phyloP scores from a whole-genome alignment of 2,329 filamentous ascomycete genomes.

The Trichoderma sp. region DNA sequence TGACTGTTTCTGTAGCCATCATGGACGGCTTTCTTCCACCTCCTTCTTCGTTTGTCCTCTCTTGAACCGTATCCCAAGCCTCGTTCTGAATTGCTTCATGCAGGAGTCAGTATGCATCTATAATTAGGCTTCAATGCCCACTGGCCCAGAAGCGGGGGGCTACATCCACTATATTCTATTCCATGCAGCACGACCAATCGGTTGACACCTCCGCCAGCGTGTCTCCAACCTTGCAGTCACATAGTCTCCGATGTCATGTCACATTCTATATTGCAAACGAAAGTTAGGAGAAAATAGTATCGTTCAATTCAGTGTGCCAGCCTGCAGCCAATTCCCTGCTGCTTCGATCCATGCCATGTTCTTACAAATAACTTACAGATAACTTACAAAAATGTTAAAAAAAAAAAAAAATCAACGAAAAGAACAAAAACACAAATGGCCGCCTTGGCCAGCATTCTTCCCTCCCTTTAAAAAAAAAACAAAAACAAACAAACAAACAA shows the following conservation, averaged over 20 bases:
- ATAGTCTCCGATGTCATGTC: neutral
- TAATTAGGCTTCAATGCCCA: neutral
- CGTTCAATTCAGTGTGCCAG: neutral
- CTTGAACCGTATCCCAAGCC: neutral
- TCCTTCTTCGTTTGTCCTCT: neutral
- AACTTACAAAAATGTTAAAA: no score
- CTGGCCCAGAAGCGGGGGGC: neutral
- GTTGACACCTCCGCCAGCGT: neutral
- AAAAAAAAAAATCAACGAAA: neutral
- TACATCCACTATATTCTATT: neutral
- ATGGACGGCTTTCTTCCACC: neutral
- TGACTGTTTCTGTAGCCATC: constrained; percentile 14
- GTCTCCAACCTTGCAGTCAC: neutral
- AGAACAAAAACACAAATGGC: neutral
- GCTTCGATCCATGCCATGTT: neutral
- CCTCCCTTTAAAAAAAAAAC: constrained; percentile 1
- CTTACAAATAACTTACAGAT: neutral
- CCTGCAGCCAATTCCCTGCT: neutral
- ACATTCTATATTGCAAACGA: neutral
- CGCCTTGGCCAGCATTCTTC: neutral
- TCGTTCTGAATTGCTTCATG: neutral
- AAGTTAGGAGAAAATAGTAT: neutral
- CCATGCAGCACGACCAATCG: neutral
- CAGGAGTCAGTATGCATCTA: neutral
- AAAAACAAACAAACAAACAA: constrained; percentile 15